phyloP scores from a whole-genome alignment of 495 filamentous ascomycete genomes.

The Parmelia sp. region DNA sequence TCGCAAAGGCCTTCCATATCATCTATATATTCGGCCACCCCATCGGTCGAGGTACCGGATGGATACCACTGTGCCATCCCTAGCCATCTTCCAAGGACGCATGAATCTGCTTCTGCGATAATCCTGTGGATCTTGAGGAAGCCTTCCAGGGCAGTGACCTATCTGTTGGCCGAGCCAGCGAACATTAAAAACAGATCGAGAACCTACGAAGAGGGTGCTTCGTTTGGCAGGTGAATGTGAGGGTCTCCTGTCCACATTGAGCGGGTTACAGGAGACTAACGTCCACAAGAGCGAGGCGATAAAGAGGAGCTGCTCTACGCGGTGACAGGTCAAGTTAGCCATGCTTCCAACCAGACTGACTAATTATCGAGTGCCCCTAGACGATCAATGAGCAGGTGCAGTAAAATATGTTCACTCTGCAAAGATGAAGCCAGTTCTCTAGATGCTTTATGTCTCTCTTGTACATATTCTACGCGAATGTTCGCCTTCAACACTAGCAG shows the following conservation, averaged over 20 bases:
- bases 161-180: background rate
- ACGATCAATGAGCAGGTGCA: background rate
- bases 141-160: background rate
- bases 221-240: background rate
- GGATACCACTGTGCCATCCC: background rate
- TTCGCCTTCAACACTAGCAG: background rate
- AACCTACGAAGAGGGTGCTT: background rate
- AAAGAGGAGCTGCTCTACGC: background rate
- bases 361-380: background rate
- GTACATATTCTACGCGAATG: background rate
- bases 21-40: background rate
- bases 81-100: background rate
- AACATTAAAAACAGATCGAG: background rate
- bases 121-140: conserved; percentile 3
- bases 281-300: background rate
- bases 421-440: background rate
- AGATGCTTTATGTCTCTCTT: background rate
- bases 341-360: background rate
- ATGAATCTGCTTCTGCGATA: background rate
- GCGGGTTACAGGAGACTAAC: background rate
- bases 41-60: background rate
- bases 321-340: background rate
- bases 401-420: background rate
- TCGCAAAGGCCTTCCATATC: conserved; percentile 5
- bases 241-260: background rate